These are phyloP conservation scores for Fraxinus platypoda DNA, from an alignment of 305 asterid species.

Conservation along the genomic window DNA sequence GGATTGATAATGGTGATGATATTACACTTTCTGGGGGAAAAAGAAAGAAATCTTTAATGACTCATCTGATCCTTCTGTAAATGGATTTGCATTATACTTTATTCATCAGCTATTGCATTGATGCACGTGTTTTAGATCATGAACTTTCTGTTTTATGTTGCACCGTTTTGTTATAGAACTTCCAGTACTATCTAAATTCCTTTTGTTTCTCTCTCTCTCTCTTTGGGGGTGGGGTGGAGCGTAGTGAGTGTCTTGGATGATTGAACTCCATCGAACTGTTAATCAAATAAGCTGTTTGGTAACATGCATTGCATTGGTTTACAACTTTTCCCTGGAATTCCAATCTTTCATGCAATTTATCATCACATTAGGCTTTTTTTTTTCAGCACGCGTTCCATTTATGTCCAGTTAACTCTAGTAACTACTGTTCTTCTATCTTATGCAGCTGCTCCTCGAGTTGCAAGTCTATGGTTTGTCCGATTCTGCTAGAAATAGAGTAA, in stretches of 20 bases:
- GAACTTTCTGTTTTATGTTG: neutral
- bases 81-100: slow-evolving; percentile 10
- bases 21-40: slow-evolving; percentile 4
- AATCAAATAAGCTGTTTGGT: slow-evolving; percentile 6
- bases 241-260: neutral
- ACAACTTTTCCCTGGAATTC: slow-evolving; percentile 8
- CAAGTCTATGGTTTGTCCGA: slow-evolving; percentile 94
- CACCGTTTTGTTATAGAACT: slow-evolving; percentile 14
- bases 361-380: neutral
- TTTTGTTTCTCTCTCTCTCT: neutral
- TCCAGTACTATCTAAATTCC: neutral
- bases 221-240: neutral
- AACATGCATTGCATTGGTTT: neutral
- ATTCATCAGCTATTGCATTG: slow-evolving; percentile 18
- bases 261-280: slow-evolving; percentile 1
- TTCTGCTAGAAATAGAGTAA: slow-evolving; percentile 53
- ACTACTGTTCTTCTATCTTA: slow-evolving; percentile 30
- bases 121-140: neutral
- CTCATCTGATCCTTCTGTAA: slow-evolving; percentile 8
- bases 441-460: slow-evolving; percentile 83
- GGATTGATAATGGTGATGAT: slow-evolving; percentile 6
- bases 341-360: slow-evolving; percentile 12
- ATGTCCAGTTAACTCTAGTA: slow-evolving; percentile 5
- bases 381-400: neutral
- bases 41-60: neutral